These are phyloP conservation scores for Crithidia mellificae DNA, from an alignment of 208 protist genomes.

Conservation along the genomic window DNA sequence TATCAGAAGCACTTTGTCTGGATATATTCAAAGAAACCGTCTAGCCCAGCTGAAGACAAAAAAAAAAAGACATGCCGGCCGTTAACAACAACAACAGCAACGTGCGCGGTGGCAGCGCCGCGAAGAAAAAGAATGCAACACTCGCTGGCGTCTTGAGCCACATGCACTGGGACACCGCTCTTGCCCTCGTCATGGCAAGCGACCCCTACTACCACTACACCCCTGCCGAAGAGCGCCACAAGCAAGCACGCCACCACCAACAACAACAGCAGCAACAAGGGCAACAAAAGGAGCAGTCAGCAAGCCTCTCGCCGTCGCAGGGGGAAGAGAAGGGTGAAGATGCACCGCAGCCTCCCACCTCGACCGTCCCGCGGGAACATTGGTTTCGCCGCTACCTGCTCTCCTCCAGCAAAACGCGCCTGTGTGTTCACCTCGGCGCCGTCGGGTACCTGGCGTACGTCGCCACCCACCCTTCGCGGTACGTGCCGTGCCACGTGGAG, in stretches of 20 bases:
- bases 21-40: too few species aligned
- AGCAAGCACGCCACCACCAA: not conserved
- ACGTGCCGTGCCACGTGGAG: slow-evolving; percentile 21
- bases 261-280: not conserved
- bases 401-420: slow-evolving; percentile 32
- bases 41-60: too few species aligned
- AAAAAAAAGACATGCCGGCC: too few species aligned
- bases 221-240: not conserved
- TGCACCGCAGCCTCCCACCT: too few species aligned
- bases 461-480: slow-evolving; percentile 19
- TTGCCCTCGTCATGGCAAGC: slow-evolving; percentile 23
- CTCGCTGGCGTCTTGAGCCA: not conserved
- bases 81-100: not conserved
- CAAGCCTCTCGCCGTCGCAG: too few species aligned
- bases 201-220: slow-evolving; percentile 35
- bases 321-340: too few species aligned
- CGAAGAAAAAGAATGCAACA: not conserved
- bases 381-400: slow-evolving; percentile 18
- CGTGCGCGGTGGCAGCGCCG: not conserved
- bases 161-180: slow-evolving; percentile 27
- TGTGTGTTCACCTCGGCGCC: slow-evolving; percentile 19
- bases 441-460: slow-evolving; percentile 28
- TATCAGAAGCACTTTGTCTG: too few species aligned
- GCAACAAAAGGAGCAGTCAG: not conserved
- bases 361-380: not conserved